A percentile compares a stretch with the other conserved stretches of the same genome.
Evolutionary conservation across 2,329 filamentous ascomycete species (phyloP).

Genomic region (Fusarium heterosporum): DNA sequence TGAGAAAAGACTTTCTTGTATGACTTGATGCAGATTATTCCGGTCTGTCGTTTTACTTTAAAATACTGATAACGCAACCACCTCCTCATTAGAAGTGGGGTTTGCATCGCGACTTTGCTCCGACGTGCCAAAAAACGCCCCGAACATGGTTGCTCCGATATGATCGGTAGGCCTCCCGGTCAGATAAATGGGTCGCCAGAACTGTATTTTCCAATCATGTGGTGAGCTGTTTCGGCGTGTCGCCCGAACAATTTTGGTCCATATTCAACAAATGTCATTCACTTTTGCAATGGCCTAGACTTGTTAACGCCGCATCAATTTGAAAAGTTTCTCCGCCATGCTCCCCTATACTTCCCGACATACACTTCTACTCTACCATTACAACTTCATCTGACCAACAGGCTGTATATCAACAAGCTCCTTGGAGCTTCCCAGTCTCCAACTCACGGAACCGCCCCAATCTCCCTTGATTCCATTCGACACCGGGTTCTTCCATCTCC

Average conservation of each 20-base stretch:
- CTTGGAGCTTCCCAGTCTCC: conserved; percentile 51
- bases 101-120: conserved; percentile 24
- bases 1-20: background rate
- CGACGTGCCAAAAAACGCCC: conserved; percentile 14
- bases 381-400: conserved; percentile 18
- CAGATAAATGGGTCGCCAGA: fast-evolving
- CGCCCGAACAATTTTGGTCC: background rate
- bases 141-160: conserved; percentile 17
- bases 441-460: conserved; percentile 52
- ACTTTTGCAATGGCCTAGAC: too few relatives aligned
- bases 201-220: background rate
- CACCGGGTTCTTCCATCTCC: conserved; percentile 62
- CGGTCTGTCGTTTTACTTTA: conserved; percentile 18
- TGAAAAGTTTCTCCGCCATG: too few relatives aligned
- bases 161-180: conserved; percentile 7
- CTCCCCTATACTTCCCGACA: too few relatives aligned
- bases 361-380: fast-evolving
- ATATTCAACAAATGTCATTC: too few relatives aligned
- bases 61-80: conserved; percentile 6
- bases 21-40: conserved; percentile 6
- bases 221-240: background rate
- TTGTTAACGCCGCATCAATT: too few relatives aligned
- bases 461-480: conserved; percentile 28
- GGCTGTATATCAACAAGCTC: conserved; percentile 43
- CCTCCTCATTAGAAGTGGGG: conserved; percentile 38